A percentile compares a stretch with the other conserved stretches of the same genome.
Conservation (phyloP, 768 basidiomycete genomes). For the Hypsizygus marmoreus region DNA sequence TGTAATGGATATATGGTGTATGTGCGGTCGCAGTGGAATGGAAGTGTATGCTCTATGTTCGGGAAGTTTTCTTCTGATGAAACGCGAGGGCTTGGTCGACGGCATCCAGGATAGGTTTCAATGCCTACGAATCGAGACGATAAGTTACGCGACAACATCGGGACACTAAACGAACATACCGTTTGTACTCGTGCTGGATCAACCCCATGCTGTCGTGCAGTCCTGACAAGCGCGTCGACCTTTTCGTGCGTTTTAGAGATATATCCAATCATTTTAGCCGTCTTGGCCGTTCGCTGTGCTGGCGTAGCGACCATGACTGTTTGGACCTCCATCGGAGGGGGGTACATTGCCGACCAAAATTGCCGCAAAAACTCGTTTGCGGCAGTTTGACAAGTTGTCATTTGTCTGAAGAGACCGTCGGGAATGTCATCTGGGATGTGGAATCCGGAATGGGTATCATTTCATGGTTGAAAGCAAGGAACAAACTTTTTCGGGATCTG, state of each 20-base stretch:
- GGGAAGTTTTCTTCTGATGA: conserved; percentile 44
- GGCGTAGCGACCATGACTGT: conserved; percentile 53
- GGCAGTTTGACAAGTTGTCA: conserved; percentile 89
- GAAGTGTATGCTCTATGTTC: conserved; percentile 21
- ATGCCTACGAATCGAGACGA: conserved; percentile 50
- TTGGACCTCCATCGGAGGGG: conserved; percentile 61
- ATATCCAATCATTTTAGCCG: conserved; percentile 86
- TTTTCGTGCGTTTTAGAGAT: conserved; percentile 80
- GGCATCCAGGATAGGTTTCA: conserved; percentile 74
- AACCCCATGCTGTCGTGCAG: conserved; percentile 61
- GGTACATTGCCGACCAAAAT: conserved; percentile 90
- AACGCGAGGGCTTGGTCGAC: conserved; percentile 73
- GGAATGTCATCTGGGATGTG: conserved; percentile 88
- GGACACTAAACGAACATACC: conserved; percentile 42
- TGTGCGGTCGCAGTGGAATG: conserved; percentile 12
- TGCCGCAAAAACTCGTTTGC: conserved; percentile 96
- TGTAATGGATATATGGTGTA: conserved; percentile 13
- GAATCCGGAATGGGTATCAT: no score
- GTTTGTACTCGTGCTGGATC: conserved; percentile 63
- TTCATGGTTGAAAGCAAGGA: background rate
- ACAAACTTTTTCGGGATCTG: conserved; percentile 60
- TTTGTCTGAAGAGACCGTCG: conserved; percentile 73
- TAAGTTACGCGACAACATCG: no score
- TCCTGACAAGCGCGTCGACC: conserved; percentile 71
- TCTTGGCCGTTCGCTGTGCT: conserved; percentile 74